Evolutionary conservation across 257 asterid species (phyloP).

Genomic region (Verbena officinalis): DNA sequence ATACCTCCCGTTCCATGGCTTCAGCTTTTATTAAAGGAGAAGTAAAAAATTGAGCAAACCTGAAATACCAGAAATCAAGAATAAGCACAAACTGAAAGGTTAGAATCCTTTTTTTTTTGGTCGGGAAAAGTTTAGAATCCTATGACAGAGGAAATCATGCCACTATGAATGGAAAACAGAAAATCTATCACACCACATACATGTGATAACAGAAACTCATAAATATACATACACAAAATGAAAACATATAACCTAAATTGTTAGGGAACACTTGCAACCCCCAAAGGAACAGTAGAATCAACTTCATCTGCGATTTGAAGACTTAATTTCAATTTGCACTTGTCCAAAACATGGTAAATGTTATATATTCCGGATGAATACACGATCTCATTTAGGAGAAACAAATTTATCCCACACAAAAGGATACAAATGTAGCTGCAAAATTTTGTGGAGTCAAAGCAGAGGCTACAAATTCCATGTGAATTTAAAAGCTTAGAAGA

Average conservation of each 20-base stretch:
- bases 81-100: conserved; percentile 10
- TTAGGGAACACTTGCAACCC: neutral
- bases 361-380: neutral
- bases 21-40: conserved; percentile 92
- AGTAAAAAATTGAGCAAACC: conserved; percentile 91
- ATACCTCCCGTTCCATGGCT: conserved; percentile 97
- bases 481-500: conserved; percentile 17
- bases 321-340: conserved; percentile 1
- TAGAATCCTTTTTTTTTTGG: too few relatives aligned
- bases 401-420: conserved; percentile 9
- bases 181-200: conserved; percentile 7
- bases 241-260: conserved; percentile 17
- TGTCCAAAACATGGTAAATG: neutral
- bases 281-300: conserved; percentile 19
- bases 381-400: neutral
- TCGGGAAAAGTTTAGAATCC: neutral
- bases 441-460: neutral
- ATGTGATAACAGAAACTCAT: conserved; percentile 1
- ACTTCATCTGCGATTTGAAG: conserved; percentile 9
- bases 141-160: neutral
- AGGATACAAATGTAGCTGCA: conserved; percentile 12
- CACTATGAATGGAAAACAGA: neutral
- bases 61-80: conserved; percentile 40
- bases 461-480: neutral
- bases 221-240: neutral